Evolutionary conservation across 2,329 filamentous ascomycete genomes (phyloP).

Genomic region (Penicillium palitans): DNA sequence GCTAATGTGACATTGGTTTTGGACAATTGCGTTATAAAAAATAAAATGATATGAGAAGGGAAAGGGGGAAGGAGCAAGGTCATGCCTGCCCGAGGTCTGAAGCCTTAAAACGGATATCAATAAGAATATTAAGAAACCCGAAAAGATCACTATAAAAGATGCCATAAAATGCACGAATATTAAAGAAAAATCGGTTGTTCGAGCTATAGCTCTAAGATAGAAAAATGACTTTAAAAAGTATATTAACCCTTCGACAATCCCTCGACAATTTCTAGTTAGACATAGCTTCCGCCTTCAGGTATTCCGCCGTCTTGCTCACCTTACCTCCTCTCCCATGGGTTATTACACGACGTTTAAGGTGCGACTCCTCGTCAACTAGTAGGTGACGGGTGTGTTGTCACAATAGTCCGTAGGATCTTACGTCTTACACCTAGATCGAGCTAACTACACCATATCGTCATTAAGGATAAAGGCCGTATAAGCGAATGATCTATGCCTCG

Average conservation of each 20-base stretch:
- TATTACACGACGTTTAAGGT: neutral
- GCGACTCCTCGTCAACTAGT: neutral
- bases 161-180: neutral
- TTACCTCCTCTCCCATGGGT: neutral
- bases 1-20: constrained; percentile 53
- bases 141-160: neutral
- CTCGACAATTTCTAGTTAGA: neutral
- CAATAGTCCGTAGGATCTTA: neutral
- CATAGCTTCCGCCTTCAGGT: neutral
- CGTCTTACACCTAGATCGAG: neutral
- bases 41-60: neutral
- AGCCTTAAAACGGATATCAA: neutral
- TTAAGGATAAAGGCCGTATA: neutral
- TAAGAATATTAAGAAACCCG: neutral
- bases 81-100: neutral
- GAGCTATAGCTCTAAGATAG: neutral
- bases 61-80: neutral
- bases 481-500: neutral
- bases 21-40: constrained; percentile 42
- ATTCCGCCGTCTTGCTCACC: neutral
- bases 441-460: neutral
- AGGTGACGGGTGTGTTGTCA: neutral
- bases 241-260: neutral
- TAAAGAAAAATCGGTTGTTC: neutral
- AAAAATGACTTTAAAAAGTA: neutral